Percentiles rank a stretch among this genome's conserved stretches.
Evolutionary conservation across 441 rosid species (phyloP).

Genomic region (Erodium trifolium): DNA sequence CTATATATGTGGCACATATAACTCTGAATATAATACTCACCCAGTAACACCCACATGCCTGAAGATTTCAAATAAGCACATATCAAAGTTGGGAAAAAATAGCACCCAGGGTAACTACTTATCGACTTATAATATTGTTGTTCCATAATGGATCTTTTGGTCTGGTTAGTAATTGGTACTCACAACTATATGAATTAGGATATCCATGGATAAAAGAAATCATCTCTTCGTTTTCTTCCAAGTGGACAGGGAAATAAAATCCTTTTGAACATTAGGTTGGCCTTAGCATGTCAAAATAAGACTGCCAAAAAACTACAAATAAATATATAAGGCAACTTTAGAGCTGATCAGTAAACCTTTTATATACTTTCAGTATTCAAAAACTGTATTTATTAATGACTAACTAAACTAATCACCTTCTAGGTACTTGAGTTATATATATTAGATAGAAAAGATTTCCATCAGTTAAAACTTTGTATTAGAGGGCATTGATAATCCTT

Average conservation of each 20-base stretch:
- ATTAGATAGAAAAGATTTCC: not conserved
- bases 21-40: not conserved
- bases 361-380: not conserved
- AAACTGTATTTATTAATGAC: not conserved
- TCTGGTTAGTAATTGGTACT: not conserved
- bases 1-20: not conserved
- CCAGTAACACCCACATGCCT: not conserved
- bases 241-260: not conserved
- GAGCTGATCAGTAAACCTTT: not conserved
- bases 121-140: not conserved
- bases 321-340: not conserved
- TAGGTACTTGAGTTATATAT: not conserved
- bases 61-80: not conserved
- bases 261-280: not conserved
- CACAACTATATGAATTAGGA: no score
- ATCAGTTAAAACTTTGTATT: not conserved
- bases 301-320: not conserved
- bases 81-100: not conserved
- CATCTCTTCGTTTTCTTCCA: constrained; percentile 2
- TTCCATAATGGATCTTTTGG: not conserved
- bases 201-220: not conserved
- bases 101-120: not conserved
- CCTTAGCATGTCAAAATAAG: not conserved
- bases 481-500: not conserved
- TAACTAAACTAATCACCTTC: not conserved